Evolutionary conservation across 1,284 basidiomycete species (phyloP).

Genomic region (Naganishia albida): DNA sequence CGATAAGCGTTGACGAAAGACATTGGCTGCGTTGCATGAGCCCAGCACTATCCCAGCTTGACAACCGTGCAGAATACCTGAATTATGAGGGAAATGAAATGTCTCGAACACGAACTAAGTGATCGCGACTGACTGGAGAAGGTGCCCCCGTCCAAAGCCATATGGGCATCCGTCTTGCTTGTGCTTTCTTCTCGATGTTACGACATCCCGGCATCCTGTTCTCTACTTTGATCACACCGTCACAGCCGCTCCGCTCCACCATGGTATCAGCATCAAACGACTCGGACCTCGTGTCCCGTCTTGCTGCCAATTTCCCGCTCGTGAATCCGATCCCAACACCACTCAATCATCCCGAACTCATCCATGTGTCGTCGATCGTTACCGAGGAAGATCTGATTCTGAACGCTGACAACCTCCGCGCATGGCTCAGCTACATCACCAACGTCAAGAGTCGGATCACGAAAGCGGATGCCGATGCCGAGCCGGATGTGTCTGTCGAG

Average conservation of each 20-base stretch:
- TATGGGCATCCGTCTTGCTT: background rate
- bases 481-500: constrained; percentile 41
- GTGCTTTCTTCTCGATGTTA: background rate
- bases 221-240: background rate
- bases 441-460: constrained; percentile 67
- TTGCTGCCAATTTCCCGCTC: constrained; percentile 66
- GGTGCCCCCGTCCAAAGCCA: background rate
- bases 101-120: constrained; percentile 1
- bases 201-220: background rate
- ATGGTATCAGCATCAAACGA: constrained; percentile 22
- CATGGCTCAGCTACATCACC: constrained; percentile 87
- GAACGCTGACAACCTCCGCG: constrained; percentile 85
- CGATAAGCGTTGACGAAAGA: constrained; percentile 4
- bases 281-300: constrained; percentile 34
- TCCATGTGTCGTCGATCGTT: constrained; percentile 74
- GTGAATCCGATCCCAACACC: constrained; percentile 83
- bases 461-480: constrained; percentile 60
- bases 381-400: constrained; percentile 94
- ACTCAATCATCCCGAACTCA: constrained; percentile 70
- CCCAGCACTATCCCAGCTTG: no score
- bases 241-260: background rate
- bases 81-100: background rate
- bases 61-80: no score
- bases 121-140: constrained; percentile 2
- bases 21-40: background rate